Evolutionary conservation across 2,329 filamentous ascomycete genomes (phyloP), one percentile per base, ranked within the genome.

Genomic region (Exophiala oligosperma): DNA sequence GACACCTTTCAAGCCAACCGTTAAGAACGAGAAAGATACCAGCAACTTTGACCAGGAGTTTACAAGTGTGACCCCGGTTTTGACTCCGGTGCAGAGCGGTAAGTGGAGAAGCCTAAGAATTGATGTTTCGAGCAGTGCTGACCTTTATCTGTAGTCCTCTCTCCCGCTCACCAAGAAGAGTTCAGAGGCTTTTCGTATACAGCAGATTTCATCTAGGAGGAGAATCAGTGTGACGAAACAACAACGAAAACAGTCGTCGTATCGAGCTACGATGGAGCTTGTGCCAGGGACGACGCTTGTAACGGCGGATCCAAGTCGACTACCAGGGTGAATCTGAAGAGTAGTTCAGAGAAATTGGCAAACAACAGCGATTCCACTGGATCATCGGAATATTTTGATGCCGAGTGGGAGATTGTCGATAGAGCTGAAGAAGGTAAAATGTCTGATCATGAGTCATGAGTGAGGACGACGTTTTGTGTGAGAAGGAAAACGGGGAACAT

Each of bases 21-120:
- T 99, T 69, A 94, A 89, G 76, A 95, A 84, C 72, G 84, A 92
- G 7, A 97, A 94, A 44, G 94, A 99, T 78, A 99, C 94, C n/a
- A 97, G 92, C 81, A 99, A 99, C 78, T 99, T 99, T 74, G 94
- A 99, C 73, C 91, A 90, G 48, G 94, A 99, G 73, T 99, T 99
- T 73, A 99, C 94, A 1, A 97, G 93, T 71, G 94, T 99, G 54
- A 99, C 94, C 43, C 94, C 94, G 1, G 94, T 99, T 57, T 82
- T 99, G 66, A 99, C 94, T 29, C 94, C 94, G 52, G 94, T 99
- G 55, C 92, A 97, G 77, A 96, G 91, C 76, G 92, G 92, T 95
- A 89, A 79, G 89, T 38, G 6, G 41, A 23, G n/a, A 11, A 29
- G n/a, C 24, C 28, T 28, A 24, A 17, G 14, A 23, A 48, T 4